These are phyloP conservation scores for Canariomyces notabilis DNA, from an alignment of 2,329 filamentous ascomycete genomes.

Conservation along the genomic window DNA sequence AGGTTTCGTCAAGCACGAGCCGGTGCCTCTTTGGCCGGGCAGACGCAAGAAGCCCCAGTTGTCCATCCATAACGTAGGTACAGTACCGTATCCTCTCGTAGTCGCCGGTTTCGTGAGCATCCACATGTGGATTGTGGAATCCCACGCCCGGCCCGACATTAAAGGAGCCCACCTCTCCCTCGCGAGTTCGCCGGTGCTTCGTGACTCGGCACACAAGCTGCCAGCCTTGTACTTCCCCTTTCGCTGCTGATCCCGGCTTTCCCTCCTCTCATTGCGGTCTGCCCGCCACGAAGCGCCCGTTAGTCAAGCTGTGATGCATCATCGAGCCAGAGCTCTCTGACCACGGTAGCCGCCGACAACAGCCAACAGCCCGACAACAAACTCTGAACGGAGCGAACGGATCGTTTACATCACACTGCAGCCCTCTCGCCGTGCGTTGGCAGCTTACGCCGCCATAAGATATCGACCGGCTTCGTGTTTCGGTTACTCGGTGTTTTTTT, in stretches of 20 bases:
- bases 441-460: constrained; percentile 13
- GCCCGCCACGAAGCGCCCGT: constrained; percentile 15
- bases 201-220: constrained; percentile 17
- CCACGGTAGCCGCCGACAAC: constrained; percentile 15
- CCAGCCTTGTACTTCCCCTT: constrained; percentile 8
- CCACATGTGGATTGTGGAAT: constrained; percentile 20
- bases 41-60: constrained; percentile 9
- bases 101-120: constrained; percentile 22
- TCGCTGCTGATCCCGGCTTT: neutral
- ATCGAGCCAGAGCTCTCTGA: constrained; percentile 10
- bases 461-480: constrained; percentile 23
- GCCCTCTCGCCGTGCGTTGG: constrained; percentile 8
- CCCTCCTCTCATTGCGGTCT: constrained; percentile 1
- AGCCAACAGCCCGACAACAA: neutral
- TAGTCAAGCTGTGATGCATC: constrained; percentile 16
- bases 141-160: constrained; percentile 23
- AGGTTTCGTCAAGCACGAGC: constrained; percentile 22
- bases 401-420: neutral
- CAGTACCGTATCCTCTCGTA: no score
- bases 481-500: constrained; percentile 17
- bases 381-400: constrained; percentile 11
- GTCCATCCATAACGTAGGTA: constrained; percentile 18
- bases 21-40: constrained; percentile 11
- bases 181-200: constrained; percentile 20
- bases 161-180: constrained; percentile 26